These are phyloP conservation scores for Scheffersomyces coipomensis DNA, from an alignment of 805 yeast genomes.

Conservation along the genomic window DNA sequence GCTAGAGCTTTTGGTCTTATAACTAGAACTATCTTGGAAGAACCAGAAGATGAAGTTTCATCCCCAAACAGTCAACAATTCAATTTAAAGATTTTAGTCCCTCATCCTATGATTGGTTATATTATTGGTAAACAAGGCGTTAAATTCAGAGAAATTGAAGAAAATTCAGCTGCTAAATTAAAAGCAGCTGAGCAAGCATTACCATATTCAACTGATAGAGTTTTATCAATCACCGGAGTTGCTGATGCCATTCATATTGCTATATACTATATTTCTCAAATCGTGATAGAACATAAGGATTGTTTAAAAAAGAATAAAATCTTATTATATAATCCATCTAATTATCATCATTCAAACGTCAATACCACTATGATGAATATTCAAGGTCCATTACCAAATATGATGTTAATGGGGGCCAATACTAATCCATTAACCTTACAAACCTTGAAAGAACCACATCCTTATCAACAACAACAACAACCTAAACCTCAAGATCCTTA, in stretches of 20 bases:
- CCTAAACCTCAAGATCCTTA: constrained; percentile 4
- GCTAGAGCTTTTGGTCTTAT: constrained; percentile 81
- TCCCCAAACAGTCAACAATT: constrained; percentile 52
- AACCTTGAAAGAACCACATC: constrained; percentile 14
- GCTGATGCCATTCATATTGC: constrained; percentile 89
- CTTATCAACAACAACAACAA: constrained; percentile 2
- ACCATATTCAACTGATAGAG: constrained; percentile 76
- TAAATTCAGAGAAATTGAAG: constrained; percentile 78
- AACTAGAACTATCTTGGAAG: constrained; percentile 63
- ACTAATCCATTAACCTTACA: constrained; percentile 16
- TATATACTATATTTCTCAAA: constrained; percentile 68
- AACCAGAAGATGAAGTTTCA: constrained; percentile 64
- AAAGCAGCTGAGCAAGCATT: constrained; percentile 71
- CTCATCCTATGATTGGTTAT: constrained; percentile 78
- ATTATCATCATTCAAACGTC: constrained; percentile 23
- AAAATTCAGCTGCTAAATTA: constrained; percentile 72
- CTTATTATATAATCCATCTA: constrained; percentile 60
- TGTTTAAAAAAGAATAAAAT: constrained; percentile 51
- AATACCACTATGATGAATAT: constrained; percentile 13
- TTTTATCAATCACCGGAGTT: constrained; percentile 69
- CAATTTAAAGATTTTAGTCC: constrained; percentile 61
- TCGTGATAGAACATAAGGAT: constrained; percentile 60
- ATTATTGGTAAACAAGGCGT: constrained; percentile 77
- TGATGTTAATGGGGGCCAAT: constrained; percentile 17
- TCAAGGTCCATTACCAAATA: constrained; percentile 8